Evolutionary conservation across 495 filamentous ascomycete species (phyloP).

Genomic region (Penicillium soppii): DNA sequence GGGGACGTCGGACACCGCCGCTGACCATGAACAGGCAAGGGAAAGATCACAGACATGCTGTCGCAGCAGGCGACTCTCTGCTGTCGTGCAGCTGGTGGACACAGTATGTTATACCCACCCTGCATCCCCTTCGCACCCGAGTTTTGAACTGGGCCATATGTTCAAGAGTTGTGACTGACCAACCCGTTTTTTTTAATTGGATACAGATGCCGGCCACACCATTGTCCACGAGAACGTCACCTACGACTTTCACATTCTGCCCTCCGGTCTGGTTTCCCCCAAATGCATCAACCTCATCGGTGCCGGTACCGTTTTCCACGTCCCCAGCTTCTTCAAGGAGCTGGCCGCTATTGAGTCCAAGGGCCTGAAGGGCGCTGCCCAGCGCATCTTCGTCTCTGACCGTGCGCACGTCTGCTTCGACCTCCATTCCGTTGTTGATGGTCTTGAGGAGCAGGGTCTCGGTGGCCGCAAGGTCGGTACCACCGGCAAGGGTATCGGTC

Average conservation of each 20-base stretch:
- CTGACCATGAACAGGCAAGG: slow-evolving; percentile 50
- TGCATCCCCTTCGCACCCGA: not conserved
- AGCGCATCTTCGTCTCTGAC: slow-evolving; percentile 76
- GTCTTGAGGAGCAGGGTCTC: slow-evolving; percentile 75
- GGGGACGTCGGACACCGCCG: not conserved
- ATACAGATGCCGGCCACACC: slow-evolving; percentile 52
- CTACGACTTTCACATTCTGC: slow-evolving; percentile 73
- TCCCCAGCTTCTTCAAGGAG: slow-evolving; percentile 87
- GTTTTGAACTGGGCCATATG: slow-evolving; percentile 9
- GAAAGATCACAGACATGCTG: slow-evolving; percentile 70
- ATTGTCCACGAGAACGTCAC: slow-evolving; percentile 60
- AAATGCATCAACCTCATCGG: slow-evolving; percentile 81
- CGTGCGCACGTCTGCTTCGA: slow-evolving; percentile 83
- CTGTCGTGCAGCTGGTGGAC: slow-evolving; percentile 64
- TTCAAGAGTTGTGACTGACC: slow-evolving; percentile 9
- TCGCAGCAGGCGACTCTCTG: slow-evolving; percentile 56
- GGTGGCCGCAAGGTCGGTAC: slow-evolving; percentile 62
- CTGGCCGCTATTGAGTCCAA: slow-evolving; percentile 67
- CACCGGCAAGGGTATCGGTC: slow-evolving; percentile 69
- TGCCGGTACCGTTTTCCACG: slow-evolving; percentile 79
- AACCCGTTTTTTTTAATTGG: not conserved
- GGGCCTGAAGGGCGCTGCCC: slow-evolving; percentile 62
- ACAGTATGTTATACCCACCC: slow-evolving; percentile 48
- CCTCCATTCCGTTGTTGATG: slow-evolving; percentile 78
- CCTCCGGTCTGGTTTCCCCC: slow-evolving; percentile 73